Conservation (phyloP, 1,284 basidiomycete species). For the Phlebopus sp. region DNA sequence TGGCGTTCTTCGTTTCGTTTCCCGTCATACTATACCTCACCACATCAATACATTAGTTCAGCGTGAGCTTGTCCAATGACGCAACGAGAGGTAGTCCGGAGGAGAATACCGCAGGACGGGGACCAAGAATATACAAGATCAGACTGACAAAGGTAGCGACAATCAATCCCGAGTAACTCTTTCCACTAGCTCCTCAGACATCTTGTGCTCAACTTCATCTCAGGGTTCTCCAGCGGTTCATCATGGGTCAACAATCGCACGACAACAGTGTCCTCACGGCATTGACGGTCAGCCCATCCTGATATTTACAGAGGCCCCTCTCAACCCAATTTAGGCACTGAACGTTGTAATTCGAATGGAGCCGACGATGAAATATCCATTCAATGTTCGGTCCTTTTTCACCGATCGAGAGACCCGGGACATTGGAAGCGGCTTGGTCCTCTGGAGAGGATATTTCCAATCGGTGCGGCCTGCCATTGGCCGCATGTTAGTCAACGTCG, state of each 20-base stretch:
- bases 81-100: constrained; percentile 33
- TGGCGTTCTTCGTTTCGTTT: constrained; percentile 14
- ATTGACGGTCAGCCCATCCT: constrained; percentile 51
- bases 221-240: constrained; percentile 64
- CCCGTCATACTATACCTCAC: constrained; percentile 1
- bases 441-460: constrained; percentile 78
- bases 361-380: constrained; percentile 65
- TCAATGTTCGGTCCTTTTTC: constrained; percentile 77
- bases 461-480: constrained; percentile 68
- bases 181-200: constrained; percentile 3
- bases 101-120: constrained; percentile 35
- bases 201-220: constrained; percentile 5
- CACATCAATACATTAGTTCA: constrained; percentile 45
- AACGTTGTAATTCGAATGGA: constrained; percentile 78
- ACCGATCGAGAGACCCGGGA: constrained; percentile 59
- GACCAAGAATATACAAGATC: constrained; percentile 62
- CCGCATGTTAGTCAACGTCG: constrained; percentile 71
- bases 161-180: constrained; percentile 68
- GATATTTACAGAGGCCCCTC: neutral
- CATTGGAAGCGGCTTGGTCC: constrained; percentile 63
- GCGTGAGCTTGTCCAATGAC: constrained; percentile 49
- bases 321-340: constrained; percentile 46
- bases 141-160: constrained; percentile 63
- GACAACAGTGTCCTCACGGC: constrained; percentile 71
- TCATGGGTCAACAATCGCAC: constrained; percentile 62